These are phyloP conservation scores for Lentinus tigrinus DNA, from an alignment of 768 basidiomycete genomes.

Conservation along the genomic window DNA sequence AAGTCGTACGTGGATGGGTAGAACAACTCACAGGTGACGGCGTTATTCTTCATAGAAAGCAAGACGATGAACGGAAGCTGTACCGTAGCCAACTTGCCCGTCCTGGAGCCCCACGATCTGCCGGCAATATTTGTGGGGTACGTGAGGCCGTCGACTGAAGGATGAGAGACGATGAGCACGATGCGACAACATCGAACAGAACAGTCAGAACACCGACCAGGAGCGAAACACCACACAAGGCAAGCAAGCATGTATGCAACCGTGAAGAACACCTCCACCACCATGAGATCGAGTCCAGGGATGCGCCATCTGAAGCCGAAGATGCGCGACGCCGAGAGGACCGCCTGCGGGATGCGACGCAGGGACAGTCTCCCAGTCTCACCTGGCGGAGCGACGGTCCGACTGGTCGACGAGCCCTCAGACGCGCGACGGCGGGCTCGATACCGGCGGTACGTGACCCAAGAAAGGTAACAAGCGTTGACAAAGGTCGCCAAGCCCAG, in stretches of 20 bases:
- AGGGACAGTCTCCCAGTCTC: too few relatives aligned
- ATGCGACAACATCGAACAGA: neutral
- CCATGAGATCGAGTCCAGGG: constrained; percentile 22
- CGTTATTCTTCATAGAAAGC: constrained; percentile 54
- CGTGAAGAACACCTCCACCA: constrained; percentile 29
- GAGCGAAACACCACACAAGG: constrained; percentile 29
- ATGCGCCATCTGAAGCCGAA: constrained; percentile 29
- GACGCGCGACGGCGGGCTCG: neutral
- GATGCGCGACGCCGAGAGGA: constrained; percentile 27
- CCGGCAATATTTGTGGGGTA: constrained; percentile 12
- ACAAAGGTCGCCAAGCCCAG: constrained; percentile 16
- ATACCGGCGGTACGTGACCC: constrained; percentile 21
- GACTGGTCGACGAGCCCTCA: neutral
- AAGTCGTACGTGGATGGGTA: neutral
- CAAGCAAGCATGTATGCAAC: constrained; percentile 27
- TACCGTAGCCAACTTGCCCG: constrained; percentile 42
- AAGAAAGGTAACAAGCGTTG: constrained; percentile 18
- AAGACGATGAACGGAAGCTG: constrained; percentile 52
- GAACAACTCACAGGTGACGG: constrained; percentile 38
- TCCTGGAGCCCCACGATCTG: constrained; percentile 25
- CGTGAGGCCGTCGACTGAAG: neutral
- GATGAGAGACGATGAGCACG: neutral
- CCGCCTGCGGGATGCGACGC: constrained; percentile 24
- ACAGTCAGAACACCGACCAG: constrained; percentile 23
- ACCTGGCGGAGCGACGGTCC: neutral